These are phyloP conservation scores for Yamadazyma spencermartinsiae DNA, from an alignment of 1,139 yeast genomes.

Conservation along the genomic window DNA sequence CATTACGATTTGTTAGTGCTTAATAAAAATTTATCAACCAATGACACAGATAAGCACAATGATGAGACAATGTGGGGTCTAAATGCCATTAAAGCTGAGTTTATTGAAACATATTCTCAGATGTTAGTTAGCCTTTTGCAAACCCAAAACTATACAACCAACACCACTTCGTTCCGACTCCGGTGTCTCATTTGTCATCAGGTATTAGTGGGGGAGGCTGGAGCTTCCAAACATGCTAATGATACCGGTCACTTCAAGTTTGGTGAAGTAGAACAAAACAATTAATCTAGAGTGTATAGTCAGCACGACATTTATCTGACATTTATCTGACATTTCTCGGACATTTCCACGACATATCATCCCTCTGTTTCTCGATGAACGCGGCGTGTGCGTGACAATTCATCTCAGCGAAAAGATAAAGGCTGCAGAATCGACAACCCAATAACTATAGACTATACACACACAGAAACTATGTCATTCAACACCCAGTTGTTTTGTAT, in stretches of 20 bases:
- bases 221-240: constrained; percentile 67
- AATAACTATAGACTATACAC: not conserved
- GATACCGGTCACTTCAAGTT: constrained; percentile 63
- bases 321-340: no score
- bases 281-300: no score
- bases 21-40: constrained; percentile 27
- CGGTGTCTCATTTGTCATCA: constrained; percentile 59
- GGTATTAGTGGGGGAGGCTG: constrained; percentile 61
- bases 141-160: constrained; percentile 60
- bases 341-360: no score
- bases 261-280: constrained; percentile 47
- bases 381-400: not conserved
- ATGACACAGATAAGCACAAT: constrained; percentile 18
- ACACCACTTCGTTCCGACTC: constrained; percentile 60
- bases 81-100: constrained; percentile 21
- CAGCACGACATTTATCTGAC: no score
- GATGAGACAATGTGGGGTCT: constrained; percentile 44
- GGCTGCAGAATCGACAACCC: constrained; percentile 1
- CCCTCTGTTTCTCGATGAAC: no score
- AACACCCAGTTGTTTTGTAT: constrained; percentile 46
- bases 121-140: constrained; percentile 50
- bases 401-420: not conserved
- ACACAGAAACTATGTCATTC: constrained; percentile 28
- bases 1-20: constrained; percentile 70
- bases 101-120: constrained; percentile 37